These are phyloP conservation scores for Elongisporangium anandrum DNA, from an alignment of 352 stramenopile genomes.

Conservation along the genomic window DNA sequence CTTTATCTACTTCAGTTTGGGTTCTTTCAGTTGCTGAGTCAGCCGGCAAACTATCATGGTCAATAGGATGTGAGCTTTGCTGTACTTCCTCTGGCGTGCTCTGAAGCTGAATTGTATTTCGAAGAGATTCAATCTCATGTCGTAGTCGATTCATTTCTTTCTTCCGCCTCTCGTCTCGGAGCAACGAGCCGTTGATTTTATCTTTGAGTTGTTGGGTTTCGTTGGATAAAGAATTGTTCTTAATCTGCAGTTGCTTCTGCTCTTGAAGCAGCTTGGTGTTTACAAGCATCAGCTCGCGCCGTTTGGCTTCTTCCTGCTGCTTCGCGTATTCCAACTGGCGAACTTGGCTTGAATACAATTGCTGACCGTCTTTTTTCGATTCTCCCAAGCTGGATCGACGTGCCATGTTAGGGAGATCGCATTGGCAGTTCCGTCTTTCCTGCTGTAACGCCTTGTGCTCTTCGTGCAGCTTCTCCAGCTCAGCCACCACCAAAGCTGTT, in stretches of 20 bases:
- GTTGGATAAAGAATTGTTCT: constrained; percentile 15
- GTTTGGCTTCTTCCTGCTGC: constrained; percentile 40
- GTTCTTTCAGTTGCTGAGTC: not conserved
- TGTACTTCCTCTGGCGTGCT: not conserved
- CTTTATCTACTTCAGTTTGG: not conserved
- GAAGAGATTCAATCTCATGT: not conserved
- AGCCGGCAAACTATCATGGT: not conserved
- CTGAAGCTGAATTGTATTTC: not conserved
- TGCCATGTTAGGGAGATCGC: not conserved
- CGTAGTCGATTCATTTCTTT: constrained; percentile 14
- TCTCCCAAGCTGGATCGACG: constrained; percentile 2
- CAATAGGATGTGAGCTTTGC: not conserved
- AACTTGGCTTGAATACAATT: constrained; percentile 41
- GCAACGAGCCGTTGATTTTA: constrained; percentile 43
- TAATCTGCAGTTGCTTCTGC: constrained; percentile 48
- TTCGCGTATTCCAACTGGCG: constrained; percentile 44
- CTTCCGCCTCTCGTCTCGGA: constrained; percentile 43
- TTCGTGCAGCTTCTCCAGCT: constrained; percentile 40
- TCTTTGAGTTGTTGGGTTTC: constrained; percentile 42
- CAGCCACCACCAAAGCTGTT: constrained; percentile 27
- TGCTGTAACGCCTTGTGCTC: constrained; percentile 36
- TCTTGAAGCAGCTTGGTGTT: constrained; percentile 68
- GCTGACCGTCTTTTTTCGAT: constrained; percentile 17
- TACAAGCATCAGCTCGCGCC: constrained; percentile 54
- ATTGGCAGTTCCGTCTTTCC: constrained; percentile 14